Evolutionary conservation across 140 eudicot species (phyloP).

Genomic region (Oenanthe javanica): DNA sequence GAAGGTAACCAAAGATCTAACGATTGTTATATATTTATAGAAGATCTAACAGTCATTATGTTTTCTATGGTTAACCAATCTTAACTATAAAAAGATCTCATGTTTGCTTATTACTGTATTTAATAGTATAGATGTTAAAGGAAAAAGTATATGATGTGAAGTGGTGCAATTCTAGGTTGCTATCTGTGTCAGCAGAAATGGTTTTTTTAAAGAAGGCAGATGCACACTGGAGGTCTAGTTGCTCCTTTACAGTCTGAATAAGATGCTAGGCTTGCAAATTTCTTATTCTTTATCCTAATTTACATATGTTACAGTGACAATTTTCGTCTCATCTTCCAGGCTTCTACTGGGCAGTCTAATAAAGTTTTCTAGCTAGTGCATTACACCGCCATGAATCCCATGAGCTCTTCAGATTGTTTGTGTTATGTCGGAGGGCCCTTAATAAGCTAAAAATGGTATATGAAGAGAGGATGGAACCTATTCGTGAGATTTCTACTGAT

Average conservation of each 20-base stretch:
- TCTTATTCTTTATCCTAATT: background rate
- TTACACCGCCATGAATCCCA: constrained; percentile 12
- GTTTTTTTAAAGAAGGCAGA: background rate
- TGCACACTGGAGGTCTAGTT: background rate
- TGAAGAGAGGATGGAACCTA: constrained; percentile 34
- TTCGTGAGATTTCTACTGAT: constrained; percentile 21
- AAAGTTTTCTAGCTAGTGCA: constrained; percentile 18
- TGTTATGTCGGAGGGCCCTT: constrained; percentile 63
- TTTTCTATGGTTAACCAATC: too few species aligned
- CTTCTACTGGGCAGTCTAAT: constrained; percentile 50
- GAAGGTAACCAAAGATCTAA: too few species aligned
- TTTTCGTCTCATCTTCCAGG: constrained; percentile 36
- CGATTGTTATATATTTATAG: too few species aligned
- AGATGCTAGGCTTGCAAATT: background rate
- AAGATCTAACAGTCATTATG: too few species aligned
- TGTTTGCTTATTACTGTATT: too few species aligned
- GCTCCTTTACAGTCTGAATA: background rate
- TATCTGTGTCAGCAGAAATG: background rate
- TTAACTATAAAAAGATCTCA: too few species aligned
- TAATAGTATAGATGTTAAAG: too few species aligned
- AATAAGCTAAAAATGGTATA: constrained; percentile 39
- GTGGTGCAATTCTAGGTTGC: background rate
- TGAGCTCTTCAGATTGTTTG: constrained; percentile 46
- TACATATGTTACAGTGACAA: background rate
- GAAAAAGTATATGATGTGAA: background rate